These are phyloP conservation scores for Annulohypoxylon nitens DNA, from an alignment of 495 filamentous ascomycete genomes.

Conservation along the genomic window DNA sequence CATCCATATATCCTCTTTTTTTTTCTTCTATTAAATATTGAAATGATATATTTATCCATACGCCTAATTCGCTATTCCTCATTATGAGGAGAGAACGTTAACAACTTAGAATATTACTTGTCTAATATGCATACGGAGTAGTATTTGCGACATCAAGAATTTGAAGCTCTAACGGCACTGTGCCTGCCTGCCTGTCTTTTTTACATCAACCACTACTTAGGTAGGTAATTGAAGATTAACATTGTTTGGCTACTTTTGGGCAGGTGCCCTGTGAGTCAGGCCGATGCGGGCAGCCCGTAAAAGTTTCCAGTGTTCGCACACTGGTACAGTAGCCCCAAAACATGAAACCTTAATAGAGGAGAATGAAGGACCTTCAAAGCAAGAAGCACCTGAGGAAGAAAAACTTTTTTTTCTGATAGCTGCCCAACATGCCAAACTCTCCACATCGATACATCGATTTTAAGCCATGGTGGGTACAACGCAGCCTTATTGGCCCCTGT, in stretches of 20 bases:
- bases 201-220: background rate
- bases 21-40: background rate
- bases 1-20: background rate
- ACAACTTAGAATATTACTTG: no score
- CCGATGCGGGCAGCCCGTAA: slow-evolving; percentile 4
- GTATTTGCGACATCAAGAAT: no score
- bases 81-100: no score
- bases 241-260: background rate
- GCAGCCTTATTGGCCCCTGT: slow-evolving; percentile 28
- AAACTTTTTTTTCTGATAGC: slow-evolving; percentile 34
- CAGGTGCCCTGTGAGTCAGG: slow-evolving; percentile 34
- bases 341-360: slow-evolving; percentile 17
- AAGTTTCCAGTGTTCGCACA: background rate
- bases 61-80: no score
- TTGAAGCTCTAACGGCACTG: background rate
- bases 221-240: background rate
- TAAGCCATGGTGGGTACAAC: slow-evolving; percentile 11
- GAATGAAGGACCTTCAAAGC: background rate
- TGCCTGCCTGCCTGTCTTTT: background rate
- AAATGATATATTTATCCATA: no score
- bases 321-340: background rate
- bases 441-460: slow-evolving; percentile 14
- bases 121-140: no score
- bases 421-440: slow-evolving; percentile 38
- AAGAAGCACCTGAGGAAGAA: slow-evolving; percentile 5